Conservation (phyloP, 1,284 basidiomycete species). For the Pisolithus thermaeus region DNA sequence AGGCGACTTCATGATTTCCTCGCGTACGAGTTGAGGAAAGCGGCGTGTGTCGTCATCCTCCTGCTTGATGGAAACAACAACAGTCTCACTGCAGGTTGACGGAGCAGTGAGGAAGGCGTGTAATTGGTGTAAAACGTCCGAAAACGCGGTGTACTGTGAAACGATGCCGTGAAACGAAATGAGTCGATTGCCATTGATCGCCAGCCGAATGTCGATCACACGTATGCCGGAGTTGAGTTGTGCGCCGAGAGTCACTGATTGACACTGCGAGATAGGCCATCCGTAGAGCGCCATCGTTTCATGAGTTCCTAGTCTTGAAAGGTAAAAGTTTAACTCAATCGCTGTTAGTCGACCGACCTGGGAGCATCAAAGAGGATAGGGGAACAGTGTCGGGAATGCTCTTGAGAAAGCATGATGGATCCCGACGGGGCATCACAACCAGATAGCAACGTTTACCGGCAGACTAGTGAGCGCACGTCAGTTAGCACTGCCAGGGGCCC, state of each 20-base stretch:
- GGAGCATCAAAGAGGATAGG: conserved; percentile 67
- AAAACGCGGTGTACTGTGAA: conserved; percentile 65
- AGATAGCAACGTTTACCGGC: conserved; percentile 38
- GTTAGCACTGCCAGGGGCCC: conserved; percentile 7
- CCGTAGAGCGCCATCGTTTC: conserved; percentile 78
- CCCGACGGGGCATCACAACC: conserved; percentile 50
- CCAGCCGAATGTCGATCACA: conserved; percentile 74
- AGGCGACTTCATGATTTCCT: conserved; percentile 52
- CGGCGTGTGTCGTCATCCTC: conserved; percentile 52
- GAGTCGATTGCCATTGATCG: conserved; percentile 56
- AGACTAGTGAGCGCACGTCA: conserved; percentile 25
- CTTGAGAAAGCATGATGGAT: conserved; percentile 56
- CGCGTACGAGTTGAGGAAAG: conserved; percentile 64
- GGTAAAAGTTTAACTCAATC: conserved; percentile 4
- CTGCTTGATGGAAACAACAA: conserved; percentile 84
- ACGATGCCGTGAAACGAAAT: conserved; percentile 77
- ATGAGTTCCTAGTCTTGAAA: conserved; percentile 49
- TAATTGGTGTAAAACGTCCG: conserved; percentile 53
- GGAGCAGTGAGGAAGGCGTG: conserved; percentile 61
- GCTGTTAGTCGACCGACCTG: conserved; percentile 45
- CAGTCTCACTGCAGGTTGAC: conserved; percentile 55
- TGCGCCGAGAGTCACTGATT: conserved; percentile 49
- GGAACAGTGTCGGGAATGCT: conserved; percentile 60
- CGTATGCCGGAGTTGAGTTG: conserved; percentile 71
- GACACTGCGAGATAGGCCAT: conserved; percentile 76